A percentile compares a stretch with the other conserved stretches of the same genome.
Conservation (phyloP, 352 stramenopile species). For the Halophytophthora polymorphica region DNA sequence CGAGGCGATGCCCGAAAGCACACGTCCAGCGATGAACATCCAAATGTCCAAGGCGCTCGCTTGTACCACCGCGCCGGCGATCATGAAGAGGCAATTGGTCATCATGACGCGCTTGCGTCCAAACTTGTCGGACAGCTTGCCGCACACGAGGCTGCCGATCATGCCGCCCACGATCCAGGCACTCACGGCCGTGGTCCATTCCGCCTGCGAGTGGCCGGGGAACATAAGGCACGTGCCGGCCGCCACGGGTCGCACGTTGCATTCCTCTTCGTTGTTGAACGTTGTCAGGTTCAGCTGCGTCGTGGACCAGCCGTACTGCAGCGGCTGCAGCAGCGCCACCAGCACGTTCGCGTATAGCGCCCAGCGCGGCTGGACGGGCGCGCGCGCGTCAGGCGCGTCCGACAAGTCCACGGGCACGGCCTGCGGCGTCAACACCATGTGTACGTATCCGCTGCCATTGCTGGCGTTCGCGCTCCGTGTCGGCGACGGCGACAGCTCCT, state of each 20-base stretch:
- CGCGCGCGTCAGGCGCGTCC: neutral
- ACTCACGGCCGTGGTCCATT: conserved; percentile 42
- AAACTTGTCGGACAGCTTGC: conserved; percentile 32
- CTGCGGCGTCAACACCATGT: neutral
- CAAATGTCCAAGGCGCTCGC: conserved; percentile 15
- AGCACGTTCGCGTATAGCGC: conserved; percentile 34
- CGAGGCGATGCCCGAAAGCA: conserved; percentile 41
- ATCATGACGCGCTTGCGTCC: conserved; percentile 44
- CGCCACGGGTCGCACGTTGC: conserved; percentile 19
- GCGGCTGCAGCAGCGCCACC: conserved; percentile 32
- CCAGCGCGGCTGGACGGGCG: neutral
- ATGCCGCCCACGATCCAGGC: conserved; percentile 45
- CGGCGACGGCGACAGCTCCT: neutral
- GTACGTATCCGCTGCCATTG: neutral
- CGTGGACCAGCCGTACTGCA: conserved; percentile 18
- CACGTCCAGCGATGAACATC: conserved; percentile 33
- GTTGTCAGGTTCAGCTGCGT: conserved; percentile 26
- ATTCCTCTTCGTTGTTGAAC: conserved; percentile 23
- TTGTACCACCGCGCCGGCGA: conserved; percentile 30
- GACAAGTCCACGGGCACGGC: neutral
- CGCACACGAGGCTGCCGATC: conserved; percentile 28
- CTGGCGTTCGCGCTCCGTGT: neutral
- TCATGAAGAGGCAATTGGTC: conserved; percentile 37
- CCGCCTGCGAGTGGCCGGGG: conserved; percentile 27
- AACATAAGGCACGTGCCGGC: conserved; percentile 41